Evolutionary conservation across 495 filamentous ascomycete genomes (phyloP).

Genomic region (Daldinia concentrica): DNA sequence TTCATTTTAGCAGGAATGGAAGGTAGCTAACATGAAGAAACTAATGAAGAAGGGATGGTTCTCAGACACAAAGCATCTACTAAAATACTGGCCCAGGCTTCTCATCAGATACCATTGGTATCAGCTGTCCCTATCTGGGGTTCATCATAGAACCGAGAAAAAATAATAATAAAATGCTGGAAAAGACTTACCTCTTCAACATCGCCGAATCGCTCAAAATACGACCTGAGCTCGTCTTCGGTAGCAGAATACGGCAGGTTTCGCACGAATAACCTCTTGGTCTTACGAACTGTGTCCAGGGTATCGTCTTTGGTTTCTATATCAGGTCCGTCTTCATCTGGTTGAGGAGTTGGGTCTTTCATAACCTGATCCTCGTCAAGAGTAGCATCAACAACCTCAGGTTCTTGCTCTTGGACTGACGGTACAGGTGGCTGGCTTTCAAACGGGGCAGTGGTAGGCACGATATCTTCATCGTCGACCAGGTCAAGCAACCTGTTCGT

Average conservation of each 20-base stretch:
- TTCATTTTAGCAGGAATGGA: conserved; percentile 47
- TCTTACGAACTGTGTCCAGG: conserved; percentile 62
- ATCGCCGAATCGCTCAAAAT: conserved; percentile 75
- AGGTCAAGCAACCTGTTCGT: conserved; percentile 91
- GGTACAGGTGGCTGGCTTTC: conserved; percentile 6
- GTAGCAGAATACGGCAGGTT: conserved; percentile 86
- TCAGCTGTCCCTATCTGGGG: conserved; percentile 99
- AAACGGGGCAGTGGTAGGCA: conserved; percentile 38
- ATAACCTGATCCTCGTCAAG: conserved; percentile 42
- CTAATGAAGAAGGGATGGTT: conserved; percentile 45
- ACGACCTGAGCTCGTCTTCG: conserved; percentile 75
- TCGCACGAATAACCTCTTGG: conserved; percentile 81
- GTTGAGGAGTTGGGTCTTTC: conserved; percentile 35
- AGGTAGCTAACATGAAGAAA: conserved; percentile 32
- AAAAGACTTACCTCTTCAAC: conserved; percentile 82
- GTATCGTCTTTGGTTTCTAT: conserved; percentile 46
- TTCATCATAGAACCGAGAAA: conserved; percentile 80
- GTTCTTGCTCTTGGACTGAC: conserved; percentile 29
- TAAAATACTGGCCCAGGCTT: conserved; percentile 70
- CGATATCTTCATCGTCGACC: conserved; percentile 66
- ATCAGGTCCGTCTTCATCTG: conserved; percentile 39
- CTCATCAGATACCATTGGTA: conserved; percentile 69
- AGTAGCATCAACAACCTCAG: conserved; percentile 39
- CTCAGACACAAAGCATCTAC: conserved; percentile 68
- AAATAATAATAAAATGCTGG: conserved; percentile 33